Percentiles rank a stretch among this genome's conserved stretches.
phyloP scores from a whole-genome alignment of 176 grass and related monocot species.

The Avena eriantha region DNA sequence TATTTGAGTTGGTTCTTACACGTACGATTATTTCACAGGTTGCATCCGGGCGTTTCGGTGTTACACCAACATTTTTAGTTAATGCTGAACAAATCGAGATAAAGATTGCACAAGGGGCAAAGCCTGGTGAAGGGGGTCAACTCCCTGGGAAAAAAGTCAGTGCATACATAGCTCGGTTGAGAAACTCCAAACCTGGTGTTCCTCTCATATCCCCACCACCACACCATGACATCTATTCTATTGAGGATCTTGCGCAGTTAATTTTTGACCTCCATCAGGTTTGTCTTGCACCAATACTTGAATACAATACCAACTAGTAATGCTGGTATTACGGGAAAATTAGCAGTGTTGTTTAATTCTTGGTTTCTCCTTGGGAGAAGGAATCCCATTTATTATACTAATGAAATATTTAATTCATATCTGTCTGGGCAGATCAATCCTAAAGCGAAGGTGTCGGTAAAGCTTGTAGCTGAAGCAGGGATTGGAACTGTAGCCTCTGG shows the following conservation, averaged over 20 bases:
- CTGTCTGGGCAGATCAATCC: conserved; percentile 80
- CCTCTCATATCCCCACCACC: conserved; percentile 99
- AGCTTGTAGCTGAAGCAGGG: conserved; percentile 97
- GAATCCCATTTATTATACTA: conserved; percentile 24
- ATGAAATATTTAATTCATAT: conserved; percentile 46
- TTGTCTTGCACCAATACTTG: conserved; percentile 45
- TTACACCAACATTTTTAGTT: conserved; percentile 98
- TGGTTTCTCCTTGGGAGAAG: conserved; percentile 25
- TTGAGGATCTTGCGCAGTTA: conserved; percentile 99
- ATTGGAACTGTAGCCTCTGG: conserved; percentile 99
- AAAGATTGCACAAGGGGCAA: conserved; percentile 99
- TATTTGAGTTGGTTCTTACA: conserved; percentile 47
- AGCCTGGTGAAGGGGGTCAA: conserved; percentile 98
- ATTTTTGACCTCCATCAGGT: conserved; percentile 99
- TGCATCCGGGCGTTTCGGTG: conserved; percentile 98
- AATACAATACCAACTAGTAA: conserved; percentile 30
- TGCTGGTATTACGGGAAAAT: conserved; percentile 13
- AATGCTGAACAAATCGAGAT: conserved; percentile 97
- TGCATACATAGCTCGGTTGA: conserved; percentile 96
- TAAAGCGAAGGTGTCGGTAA: conserved; percentile 96
- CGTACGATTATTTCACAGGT: conserved; percentile 59
- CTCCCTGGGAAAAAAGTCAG: conserved; percentile 99
- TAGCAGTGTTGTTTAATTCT: conserved; percentile 30
- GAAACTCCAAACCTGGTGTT: conserved; percentile 98
- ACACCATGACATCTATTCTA: conserved; percentile 99